Base-by-base conservation (phyloP, 805 yeast genomes). In the Kluyveromyces nonfermentans region DNA sequence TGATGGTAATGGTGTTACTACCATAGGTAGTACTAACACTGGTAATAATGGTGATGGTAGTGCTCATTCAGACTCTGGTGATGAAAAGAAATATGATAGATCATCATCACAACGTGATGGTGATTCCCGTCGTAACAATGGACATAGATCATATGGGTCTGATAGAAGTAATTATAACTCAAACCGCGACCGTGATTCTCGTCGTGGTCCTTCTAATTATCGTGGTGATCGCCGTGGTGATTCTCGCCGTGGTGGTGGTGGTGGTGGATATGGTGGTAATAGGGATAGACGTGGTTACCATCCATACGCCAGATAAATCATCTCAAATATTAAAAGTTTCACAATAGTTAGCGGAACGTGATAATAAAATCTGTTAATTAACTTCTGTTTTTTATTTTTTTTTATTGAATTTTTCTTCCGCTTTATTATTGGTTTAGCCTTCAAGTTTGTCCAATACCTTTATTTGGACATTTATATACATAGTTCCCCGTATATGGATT, bases 271-370 rank as follows among this genome's bases (percentile, higher is more conserved):
- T 42, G 41, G 45, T 31, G 43, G 46, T 32, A 54, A 56, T 46
- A 53, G 52, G 41, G 46, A 46, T 22, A 54, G 48, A 35, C 53
- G 54, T 37, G 59, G 60, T 17, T 62, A 59, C 40, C 67, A 61
- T 45, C 67, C 67, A 35, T 62, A 62, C 46, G 58, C 58, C 41
- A 56, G 63, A 40, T 59, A 48, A 51, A 25, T 10, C 30, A 2
- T 25, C 14, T 25, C 3, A n/a, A n/a, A n/a, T n/a, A n/a, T n/a
- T n/a, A n/a, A n/a, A n/a, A n/a, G n/a, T n/a, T n/a, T n/a, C n/a
- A n/a, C n/a, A n/a, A n/a, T n/a, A n/a, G n/a, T n/a, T n/a, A n/a
- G n/a, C n/a, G n/a, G n/a, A n/a, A n/a, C n/a, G n/a, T n/a, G n/a
- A n/a, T n/a, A n/a, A n/a, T n/a, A n/a, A n/a, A n/a, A n/a, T n/a